These are phyloP conservation scores for Fragaria vesca DNA, from an alignment of 306 rosid genomes.

Conservation along the genomic window DNA sequence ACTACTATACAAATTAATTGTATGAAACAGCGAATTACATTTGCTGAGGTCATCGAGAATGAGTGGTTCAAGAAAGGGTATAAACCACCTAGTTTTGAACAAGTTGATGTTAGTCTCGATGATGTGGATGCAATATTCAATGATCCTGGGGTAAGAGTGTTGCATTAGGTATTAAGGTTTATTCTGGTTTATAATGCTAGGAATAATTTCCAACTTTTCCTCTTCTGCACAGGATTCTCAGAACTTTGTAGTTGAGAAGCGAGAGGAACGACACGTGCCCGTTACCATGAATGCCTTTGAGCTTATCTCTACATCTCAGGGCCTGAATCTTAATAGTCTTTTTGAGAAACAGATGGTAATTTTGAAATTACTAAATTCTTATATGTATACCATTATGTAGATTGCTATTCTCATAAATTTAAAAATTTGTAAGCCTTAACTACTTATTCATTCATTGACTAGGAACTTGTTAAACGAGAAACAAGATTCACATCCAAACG, in stretches of 20 bases:
- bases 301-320: constrained; percentile 90
- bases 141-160: constrained; percentile 57
- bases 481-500: constrained; percentile 90
- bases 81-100: constrained; percentile 75
- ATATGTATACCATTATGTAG: background rate
- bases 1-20: constrained; percentile 5
- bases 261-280: constrained; percentile 58
- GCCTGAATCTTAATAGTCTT: constrained; percentile 80
- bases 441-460: constrained; percentile 14
- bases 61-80: constrained; percentile 99
- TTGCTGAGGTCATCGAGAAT: constrained; percentile 77
- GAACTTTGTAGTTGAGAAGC: constrained; percentile 75
- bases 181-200: constrained; percentile 19
- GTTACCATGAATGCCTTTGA: constrained; percentile 94
- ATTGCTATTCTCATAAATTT: constrained; percentile 12
- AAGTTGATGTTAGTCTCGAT: constrained; percentile 63
- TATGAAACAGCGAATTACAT: constrained; percentile 74
- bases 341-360: constrained; percentile 93
- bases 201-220: constrained; percentile 22
- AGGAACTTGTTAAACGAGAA: constrained; percentile 86
- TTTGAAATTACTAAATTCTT: background rate
- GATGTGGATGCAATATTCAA: constrained; percentile 70
- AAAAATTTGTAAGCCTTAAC: background rate
- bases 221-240: constrained; percentile 46
- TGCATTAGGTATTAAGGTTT: constrained; percentile 2